Percentiles rank a stretch among this genome's conserved stretches.
phyloP scores from a whole-genome alignment of 2,329 filamentous ascomycete species.

The Cercospora sp. region DNA sequence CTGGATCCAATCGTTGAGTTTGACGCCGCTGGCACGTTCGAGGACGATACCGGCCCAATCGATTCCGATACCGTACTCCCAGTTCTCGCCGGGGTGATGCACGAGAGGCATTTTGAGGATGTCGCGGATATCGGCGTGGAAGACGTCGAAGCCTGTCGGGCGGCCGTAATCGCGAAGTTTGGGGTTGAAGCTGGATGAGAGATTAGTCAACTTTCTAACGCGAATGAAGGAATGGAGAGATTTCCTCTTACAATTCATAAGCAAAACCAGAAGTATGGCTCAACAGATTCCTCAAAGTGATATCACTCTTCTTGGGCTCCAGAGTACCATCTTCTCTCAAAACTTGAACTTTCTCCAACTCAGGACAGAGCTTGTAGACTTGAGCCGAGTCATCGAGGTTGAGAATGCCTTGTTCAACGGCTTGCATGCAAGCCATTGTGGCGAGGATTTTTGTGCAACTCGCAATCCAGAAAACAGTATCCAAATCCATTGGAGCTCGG shows the following conservation, averaged over 20 bases:
- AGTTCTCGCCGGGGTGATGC: constrained; percentile 63
- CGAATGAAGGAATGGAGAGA: too few species aligned
- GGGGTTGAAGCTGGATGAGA: constrained; percentile 42
- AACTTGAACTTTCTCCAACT: constrained; percentile 47
- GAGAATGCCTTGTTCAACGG: constrained; percentile 48
- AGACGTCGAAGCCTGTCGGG: constrained; percentile 59
- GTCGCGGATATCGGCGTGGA: constrained; percentile 54
- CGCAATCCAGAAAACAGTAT: constrained; percentile 61
- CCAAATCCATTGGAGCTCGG: constrained; percentile 58
- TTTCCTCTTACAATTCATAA: constrained; percentile 45
- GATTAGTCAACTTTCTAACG: too few species aligned
- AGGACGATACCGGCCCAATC: constrained; percentile 55
- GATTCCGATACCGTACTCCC: constrained; percentile 57
- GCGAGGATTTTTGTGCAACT: constrained; percentile 52
- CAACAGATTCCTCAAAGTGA: constrained; percentile 55
- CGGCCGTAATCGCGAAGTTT: constrained; percentile 45
- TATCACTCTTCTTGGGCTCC: constrained; percentile 46
- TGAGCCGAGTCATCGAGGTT: constrained; percentile 46
- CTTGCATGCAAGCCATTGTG: constrained; percentile 51
- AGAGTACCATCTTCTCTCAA: constrained; percentile 45
- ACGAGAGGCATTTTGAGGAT: constrained; percentile 57
- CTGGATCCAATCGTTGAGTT: constrained; percentile 50
- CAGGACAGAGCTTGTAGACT: constrained; percentile 45
- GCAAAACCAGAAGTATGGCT: constrained; percentile 54
- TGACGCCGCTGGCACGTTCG: constrained; percentile 47